Base-by-base conservation (phyloP, 352 stramenopile genomes). In the Globisporangium cylindrosporum region DNA sequence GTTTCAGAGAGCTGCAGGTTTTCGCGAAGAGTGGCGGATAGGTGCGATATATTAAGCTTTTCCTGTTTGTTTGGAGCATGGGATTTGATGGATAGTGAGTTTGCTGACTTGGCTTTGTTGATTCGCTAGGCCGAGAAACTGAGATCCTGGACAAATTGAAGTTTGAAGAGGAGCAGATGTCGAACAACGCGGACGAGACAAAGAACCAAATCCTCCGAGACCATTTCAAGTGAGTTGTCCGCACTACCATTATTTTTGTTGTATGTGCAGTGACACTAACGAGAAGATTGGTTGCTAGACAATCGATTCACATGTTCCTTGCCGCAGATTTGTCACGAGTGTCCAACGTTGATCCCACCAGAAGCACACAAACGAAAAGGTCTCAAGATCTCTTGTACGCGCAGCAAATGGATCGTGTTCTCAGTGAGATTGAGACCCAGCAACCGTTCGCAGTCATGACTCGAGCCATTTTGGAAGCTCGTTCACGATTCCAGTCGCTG, bases 1-100 rank as follows among this genome's bases (percentile, higher is more conserved):
- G 57, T 54, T 75, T 62, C 20, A 58, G 22, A 34, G 64, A 36
- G 59, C 67, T 6, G 69, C 62, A 1, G 34, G 59, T 1, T 82
- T 77, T 49, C 70, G 77, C 46, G 77, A 84, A 67, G 73, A 84
- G 58, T 84, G 77, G 77, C 75, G 77, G 3, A 68, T 72, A 48
- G 72, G 76, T 80, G 64, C 36, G 70, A 57, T 46, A 1, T 12
- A 20, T 14, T 51, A 3, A 22, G 43, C 43, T 24, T 51, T 8
- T 51, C 18, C 22, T 8, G 43, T 51, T 51, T 8, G 43, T 51
- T 51, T 12, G 6, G 43, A 24, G 10, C 5, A 4, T 24, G 43
- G 1, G 6, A 3, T 24, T 18, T 51, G 18, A 51, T 18, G 43
- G 22, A n/a, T 9, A 51, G 2, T 51, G 18, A 12, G 14, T 49